Evolutionary conservation across 306 rosid genomes (phyloP).

Genomic region (Phaseolus lunatus): DNA sequence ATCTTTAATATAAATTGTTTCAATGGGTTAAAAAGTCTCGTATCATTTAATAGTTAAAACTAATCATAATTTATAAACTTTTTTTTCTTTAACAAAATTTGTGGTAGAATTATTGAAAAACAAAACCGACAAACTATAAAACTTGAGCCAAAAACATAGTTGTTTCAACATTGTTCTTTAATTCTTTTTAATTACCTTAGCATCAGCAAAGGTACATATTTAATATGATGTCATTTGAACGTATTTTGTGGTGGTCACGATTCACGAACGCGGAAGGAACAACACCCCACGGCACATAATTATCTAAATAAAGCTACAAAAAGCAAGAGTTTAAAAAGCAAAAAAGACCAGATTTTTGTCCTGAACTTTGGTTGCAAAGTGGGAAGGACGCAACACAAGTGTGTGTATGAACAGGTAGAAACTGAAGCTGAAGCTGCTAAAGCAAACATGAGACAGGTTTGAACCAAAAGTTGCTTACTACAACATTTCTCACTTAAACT

Average conservation of each 20-base stretch:
- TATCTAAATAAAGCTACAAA: conserved; percentile 17
- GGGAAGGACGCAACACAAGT: conserved; percentile 55
- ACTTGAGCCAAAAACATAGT: too few species aligned
- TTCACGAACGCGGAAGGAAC: neutral
- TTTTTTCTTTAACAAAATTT: too few species aligned
- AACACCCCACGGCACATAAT: neutral
- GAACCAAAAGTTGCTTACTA: conserved; percentile 44
- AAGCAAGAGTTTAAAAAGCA: conserved; percentile 22
- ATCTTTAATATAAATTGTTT: too few species aligned
- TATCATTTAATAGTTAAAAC: too few species aligned
- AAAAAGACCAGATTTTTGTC: conserved; percentile 31
- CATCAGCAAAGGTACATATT: neutral
- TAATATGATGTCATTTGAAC: neutral
- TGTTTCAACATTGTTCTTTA: too few species aligned
- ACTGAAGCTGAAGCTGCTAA: conserved; percentile 44
- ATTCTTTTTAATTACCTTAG: too few species aligned
- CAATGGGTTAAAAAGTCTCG: too few species aligned
- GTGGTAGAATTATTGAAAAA: too few species aligned
- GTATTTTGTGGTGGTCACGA: conserved; percentile 31
- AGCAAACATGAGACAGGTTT: conserved; percentile 53
- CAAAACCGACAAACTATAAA: too few species aligned
- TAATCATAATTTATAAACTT: too few species aligned
- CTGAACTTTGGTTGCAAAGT: conserved; percentile 41
- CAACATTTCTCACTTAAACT: conserved; percentile 37
- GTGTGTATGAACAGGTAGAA: conserved; percentile 51